Base-by-base conservation (phyloP, 2,329 filamentous ascomycete species). In the Nemania sp. region DNA sequence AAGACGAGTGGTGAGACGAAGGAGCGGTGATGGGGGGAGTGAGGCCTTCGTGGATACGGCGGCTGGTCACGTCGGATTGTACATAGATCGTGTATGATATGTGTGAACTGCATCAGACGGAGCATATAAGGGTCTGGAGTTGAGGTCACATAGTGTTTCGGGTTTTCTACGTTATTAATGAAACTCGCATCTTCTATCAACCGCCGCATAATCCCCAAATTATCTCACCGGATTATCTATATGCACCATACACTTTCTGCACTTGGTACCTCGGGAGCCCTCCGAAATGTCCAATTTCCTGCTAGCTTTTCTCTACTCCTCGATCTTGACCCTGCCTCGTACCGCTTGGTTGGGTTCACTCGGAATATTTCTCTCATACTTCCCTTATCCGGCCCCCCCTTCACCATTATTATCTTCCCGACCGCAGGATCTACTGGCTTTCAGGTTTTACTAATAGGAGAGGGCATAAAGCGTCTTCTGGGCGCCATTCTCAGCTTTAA, bases 281-380 rank as follows among this genome's bases (percentile, higher is more conserved):
- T 59, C 61, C 5, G 71, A 60, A 2, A 76, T 54, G 35, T 74
- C 74, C 8, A 76, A 58, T 63, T 74, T 74, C 59, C 69, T 73
- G 57, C 79, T 71, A 20, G 24, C 35, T 47, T 70, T 60, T 49
- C 74, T 76, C 57, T 77, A 72, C 51, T 55, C 57, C 38, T 74
- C 76, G 29, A 80, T 77, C 27, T 66, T 64, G 27, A 75, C 62
- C 6, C 76, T 76, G 18, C 78, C 74, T 27, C 77, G 74, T n/a
- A 63, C 69, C n/a, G 49, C 26, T 7, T 76, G 73, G 65, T 77
- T 78, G 54, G 74, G 70, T 0, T 71, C 73, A 24, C 60, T 70
- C 5, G 72, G 70, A 2, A 62, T 32, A 10, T 38, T 22, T 22
- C 6, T 6, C 38, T 35, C 55, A 26, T 35, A 26, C 43, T 43